Conservation (phyloP, 371 early-diverging fungal species). For the Mortierella sp. region DNA sequence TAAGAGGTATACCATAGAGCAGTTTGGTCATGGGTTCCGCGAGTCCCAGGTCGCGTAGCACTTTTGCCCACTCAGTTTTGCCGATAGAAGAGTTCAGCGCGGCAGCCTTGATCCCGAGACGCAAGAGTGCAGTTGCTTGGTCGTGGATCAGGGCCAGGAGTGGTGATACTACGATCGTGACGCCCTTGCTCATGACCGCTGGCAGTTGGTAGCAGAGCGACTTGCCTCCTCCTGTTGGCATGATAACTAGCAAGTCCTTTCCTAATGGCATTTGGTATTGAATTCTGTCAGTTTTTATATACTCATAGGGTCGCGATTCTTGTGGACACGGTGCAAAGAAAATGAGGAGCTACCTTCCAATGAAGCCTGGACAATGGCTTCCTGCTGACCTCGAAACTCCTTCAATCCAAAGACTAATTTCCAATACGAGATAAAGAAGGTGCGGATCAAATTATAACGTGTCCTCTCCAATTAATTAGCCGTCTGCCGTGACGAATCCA, state of each 20-base stretch:
- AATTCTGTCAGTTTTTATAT: not conserved
- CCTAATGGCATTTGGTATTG: not conserved
- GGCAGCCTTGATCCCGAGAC: conserved; percentile 75
- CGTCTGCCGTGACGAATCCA: too few relatives aligned
- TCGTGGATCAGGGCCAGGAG: conserved; percentile 90
- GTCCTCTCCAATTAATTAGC: too few relatives aligned
- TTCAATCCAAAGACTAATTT: conserved; percentile 36
- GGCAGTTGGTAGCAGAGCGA: conserved; percentile 91
- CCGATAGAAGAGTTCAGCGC: conserved; percentile 72
- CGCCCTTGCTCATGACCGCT: conserved; percentile 76
- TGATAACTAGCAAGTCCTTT: conserved; percentile 84
- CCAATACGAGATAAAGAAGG: not conserved
- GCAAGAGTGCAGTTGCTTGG: conserved; percentile 79
- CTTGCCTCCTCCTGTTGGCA: conserved; percentile 95
- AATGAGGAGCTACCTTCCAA: conserved; percentile 60
- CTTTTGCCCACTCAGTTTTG: conserved; percentile 53
- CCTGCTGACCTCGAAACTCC: conserved; percentile 63
- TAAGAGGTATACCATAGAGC: conserved; percentile 66
- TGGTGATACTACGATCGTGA: conserved; percentile 90
- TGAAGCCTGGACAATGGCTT: conserved; percentile 78
- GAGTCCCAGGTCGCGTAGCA: conserved; percentile 25
- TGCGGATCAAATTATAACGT: not conserved
- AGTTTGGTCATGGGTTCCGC: conserved; percentile 59
- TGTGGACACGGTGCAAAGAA: not conserved
- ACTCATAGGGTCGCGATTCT: not conserved